Conservation (phyloP, 768 basidiomycete genomes). For the Amanita muscaria region DNA sequence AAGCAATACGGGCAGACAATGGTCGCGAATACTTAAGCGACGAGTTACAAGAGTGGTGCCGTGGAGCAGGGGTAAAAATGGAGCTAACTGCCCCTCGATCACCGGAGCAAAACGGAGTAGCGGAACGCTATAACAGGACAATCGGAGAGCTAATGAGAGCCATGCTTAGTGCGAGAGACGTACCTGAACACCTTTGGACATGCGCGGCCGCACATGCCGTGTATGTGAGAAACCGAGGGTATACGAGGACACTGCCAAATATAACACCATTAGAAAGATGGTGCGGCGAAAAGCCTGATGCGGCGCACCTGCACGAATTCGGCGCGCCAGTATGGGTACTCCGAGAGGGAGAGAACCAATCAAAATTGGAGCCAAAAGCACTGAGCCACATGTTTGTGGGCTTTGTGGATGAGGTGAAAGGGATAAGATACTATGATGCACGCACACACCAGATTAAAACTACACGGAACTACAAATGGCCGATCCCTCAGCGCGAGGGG, state of each 20-base stretch:
- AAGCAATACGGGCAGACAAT: slow-evolving; percentile 15
- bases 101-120: slow-evolving; percentile 24
- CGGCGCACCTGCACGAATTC: slow-evolving; percentile 19
- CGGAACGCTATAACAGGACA: slow-evolving; percentile 20
- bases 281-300: slow-evolving; percentile 15
- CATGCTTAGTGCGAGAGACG: slow-evolving; percentile 16
- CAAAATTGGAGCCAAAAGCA: not conserved
- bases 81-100: slow-evolving; percentile 21
- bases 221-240: slow-evolving; percentile 15
- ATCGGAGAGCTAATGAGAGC: slow-evolving; percentile 13
- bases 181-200: slow-evolving; percentile 17
- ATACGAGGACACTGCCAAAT: slow-evolving; percentile 5
- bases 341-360: not conserved
- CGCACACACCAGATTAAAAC: not conserved
- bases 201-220: slow-evolving; percentile 13
- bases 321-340: slow-evolving; percentile 8
- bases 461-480: not conserved
- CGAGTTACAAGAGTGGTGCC: slow-evolving; percentile 12
- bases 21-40: slow-evolving; percentile 17
- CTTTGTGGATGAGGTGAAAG: not conserved
- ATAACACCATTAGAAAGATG: slow-evolving; percentile 14
- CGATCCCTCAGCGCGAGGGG: not conserved
- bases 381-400: not conserved
- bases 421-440: not conserved
- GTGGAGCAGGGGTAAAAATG: slow-evolving; percentile 15